Percentiles rank a stretch among this genome's conserved stretches.
Evolutionary conservation across 768 basidiomycete species (phyloP).

Genomic region (Collybiopsis confluens): DNA sequence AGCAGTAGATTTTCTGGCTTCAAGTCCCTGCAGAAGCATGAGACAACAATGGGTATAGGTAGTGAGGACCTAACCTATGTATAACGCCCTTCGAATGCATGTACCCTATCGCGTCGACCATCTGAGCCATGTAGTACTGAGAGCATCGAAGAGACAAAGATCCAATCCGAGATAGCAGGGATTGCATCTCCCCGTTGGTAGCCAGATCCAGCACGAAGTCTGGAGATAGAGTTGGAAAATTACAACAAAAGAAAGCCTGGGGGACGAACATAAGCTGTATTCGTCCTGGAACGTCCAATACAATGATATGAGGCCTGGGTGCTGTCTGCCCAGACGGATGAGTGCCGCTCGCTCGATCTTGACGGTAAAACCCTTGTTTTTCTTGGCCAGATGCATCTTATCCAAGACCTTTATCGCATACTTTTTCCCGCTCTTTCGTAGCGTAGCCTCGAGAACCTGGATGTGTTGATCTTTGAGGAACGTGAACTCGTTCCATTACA

Average conservation of each 20-base stretch:
- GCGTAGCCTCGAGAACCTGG: conserved; percentile 57
- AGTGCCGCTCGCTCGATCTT: conserved; percentile 78
- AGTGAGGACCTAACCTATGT: conserved; percentile 54
- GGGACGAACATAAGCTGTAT: conserved; percentile 71
- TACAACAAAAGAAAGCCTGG: not conserved
- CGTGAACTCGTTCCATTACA: not conserved
- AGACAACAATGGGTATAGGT: conserved; percentile 9
- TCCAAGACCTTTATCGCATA: conserved; percentile 82
- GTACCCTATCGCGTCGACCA: conserved; percentile 83
- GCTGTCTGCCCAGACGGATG: conserved; percentile 64
- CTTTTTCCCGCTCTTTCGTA: conserved; percentile 51
- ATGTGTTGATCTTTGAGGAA: not conserved
- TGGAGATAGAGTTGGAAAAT: conserved; percentile 22
- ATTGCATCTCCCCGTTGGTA: conserved; percentile 73
- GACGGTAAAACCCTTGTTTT: conserved; percentile 76
- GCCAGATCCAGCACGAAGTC: conserved; percentile 80
- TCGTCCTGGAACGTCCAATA: conserved; percentile 86
- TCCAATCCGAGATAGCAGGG: conserved; percentile 70
- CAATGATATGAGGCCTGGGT: conserved; percentile 79
- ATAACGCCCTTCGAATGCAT: conserved; percentile 90
- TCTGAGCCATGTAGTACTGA: conserved; percentile 84
- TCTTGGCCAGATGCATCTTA: conserved; percentile 76
- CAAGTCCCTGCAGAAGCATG: conserved; percentile 47
- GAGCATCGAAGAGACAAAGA: conserved; percentile 78
- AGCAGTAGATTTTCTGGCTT: conserved; percentile 89